Conservation (phyloP, 2,329 filamentous ascomycete species). For the Phaeosphaeriaceae sp. region DNA sequence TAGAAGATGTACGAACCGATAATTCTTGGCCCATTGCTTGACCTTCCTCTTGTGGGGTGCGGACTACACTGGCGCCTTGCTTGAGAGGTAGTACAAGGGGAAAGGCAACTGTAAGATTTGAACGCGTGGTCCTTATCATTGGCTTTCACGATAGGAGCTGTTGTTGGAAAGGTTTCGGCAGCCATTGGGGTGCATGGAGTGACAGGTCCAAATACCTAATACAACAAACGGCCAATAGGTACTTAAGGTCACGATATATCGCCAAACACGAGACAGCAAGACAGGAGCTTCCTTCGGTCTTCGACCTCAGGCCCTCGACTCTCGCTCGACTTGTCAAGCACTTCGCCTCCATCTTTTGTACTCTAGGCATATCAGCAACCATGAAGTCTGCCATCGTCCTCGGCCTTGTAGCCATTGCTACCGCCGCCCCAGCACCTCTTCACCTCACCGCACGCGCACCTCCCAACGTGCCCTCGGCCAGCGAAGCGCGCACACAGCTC, state of each 20-base stretch:
- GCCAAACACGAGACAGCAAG: constrained; percentile 1
- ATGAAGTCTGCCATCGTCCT: constrained; percentile 43
- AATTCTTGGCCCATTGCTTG: constrained; percentile 23
- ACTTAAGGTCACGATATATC: background rate
- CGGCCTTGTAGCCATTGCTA: constrained; percentile 29
- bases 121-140: constrained; percentile 41
- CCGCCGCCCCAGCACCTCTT: constrained; percentile 40
- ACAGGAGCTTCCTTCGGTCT: constrained; percentile 5
- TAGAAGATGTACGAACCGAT: constrained; percentile 23
- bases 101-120: constrained; percentile 11
- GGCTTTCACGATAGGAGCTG: constrained; percentile 20
- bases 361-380: background rate
- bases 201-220: background rate
- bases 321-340: background rate
- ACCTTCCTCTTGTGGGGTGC: constrained; percentile 38
- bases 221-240: background rate
- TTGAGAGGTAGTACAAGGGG: constrained; percentile 17
- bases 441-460: constrained; percentile 49
- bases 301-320: constrained; percentile 4
- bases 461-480: constrained; percentile 69
- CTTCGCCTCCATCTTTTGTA: background rate
- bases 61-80: constrained; percentile 24
- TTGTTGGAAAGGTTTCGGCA: background rate
- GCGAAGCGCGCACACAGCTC: constrained; percentile 66
- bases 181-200: background rate